phyloP scores from a whole-genome alignment of 2,329 filamentous ascomycete genomes.

The Xylaria sp. region DNA sequence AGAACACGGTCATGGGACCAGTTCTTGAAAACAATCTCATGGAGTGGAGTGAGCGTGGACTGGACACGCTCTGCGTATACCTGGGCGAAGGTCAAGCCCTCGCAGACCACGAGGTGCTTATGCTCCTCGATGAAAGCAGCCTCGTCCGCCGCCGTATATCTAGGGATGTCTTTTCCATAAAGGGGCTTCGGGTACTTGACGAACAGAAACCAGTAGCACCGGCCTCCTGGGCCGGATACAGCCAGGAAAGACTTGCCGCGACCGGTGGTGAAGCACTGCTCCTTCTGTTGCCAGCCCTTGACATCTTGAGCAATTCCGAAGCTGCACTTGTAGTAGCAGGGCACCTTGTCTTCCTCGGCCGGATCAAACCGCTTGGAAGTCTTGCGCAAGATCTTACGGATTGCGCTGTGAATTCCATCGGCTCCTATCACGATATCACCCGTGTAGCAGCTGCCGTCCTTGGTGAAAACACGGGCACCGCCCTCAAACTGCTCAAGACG shows the following conservation, averaged over 20 bases:
- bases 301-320: constrained; percentile 36
- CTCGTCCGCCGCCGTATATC: constrained; percentile 33
- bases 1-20: constrained; percentile 33
- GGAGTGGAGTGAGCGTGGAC: constrained; percentile 32
- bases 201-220: constrained; percentile 37
- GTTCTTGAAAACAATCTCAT: constrained; percentile 32
- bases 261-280: constrained; percentile 17
- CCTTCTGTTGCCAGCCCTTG: constrained; percentile 18
- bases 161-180: constrained; percentile 31
- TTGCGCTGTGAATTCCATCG: constrained; percentile 29
- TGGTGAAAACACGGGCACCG: constrained; percentile 31
- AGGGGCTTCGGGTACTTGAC: constrained; percentile 28
- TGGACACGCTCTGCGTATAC: constrained; percentile 28
- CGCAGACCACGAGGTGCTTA: constrained; percentile 19
- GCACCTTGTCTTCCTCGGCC: constrained; percentile 20
- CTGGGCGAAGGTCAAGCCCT: constrained; percentile 29
- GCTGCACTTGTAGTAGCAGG: constrained; percentile 32
- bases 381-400: constrained; percentile 32
- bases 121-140: constrained; percentile 26
- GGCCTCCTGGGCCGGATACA: constrained; percentile 28
- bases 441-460: constrained; percentile 37
- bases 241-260: constrained; percentile 27
- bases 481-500: constrained; percentile 24
- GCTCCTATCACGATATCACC: constrained; percentile 27
- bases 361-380: constrained; percentile 26